Evolutionary conservation across 73 alveolate genomes (phyloP).

Genomic region (Symbiodinium pilosum): DNA sequence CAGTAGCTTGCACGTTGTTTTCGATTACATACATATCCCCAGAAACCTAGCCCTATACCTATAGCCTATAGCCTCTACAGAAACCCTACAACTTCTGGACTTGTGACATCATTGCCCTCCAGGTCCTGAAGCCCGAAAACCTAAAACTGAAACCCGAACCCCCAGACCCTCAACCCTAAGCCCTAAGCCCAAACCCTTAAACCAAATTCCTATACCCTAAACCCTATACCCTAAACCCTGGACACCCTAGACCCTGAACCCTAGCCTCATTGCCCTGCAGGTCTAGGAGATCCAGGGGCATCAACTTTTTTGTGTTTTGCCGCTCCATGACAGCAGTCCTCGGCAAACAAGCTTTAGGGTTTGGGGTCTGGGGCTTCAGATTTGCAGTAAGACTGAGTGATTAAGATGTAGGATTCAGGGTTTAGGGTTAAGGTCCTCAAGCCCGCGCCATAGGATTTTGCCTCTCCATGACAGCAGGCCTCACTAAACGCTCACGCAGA

Average conservation of each 20-base stretch:
- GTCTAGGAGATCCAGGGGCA: slow-evolving; percentile 90
- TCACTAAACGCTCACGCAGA: too few species aligned
- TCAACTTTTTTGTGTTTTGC: slow-evolving; percentile 92
- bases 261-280: slow-evolving; percentile 89
- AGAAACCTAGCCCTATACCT: too few species aligned
- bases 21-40: too few species aligned
- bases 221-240: neutral
- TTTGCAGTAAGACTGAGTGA: too few species aligned
- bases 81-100: too few species aligned
- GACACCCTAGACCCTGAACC: neutral
- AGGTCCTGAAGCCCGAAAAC: too few species aligned
- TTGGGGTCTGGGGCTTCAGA: neutral
- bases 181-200: neutral
- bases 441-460: neutral
- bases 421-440: neutral
- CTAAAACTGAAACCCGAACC: too few species aligned
- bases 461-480: neutral
- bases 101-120: too few species aligned
- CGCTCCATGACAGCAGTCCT: slow-evolving; percentile 86
- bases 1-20: too few species aligned
- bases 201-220: neutral
- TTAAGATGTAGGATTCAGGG: too few species aligned
- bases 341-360: neutral
- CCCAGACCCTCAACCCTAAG: too few species aligned
- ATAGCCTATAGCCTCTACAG: too few species aligned